These are phyloP conservation scores for Aspergillus puulaauensis DNA, from an alignment of 2,329 filamentous ascomycete species.

Conservation along the genomic window DNA sequence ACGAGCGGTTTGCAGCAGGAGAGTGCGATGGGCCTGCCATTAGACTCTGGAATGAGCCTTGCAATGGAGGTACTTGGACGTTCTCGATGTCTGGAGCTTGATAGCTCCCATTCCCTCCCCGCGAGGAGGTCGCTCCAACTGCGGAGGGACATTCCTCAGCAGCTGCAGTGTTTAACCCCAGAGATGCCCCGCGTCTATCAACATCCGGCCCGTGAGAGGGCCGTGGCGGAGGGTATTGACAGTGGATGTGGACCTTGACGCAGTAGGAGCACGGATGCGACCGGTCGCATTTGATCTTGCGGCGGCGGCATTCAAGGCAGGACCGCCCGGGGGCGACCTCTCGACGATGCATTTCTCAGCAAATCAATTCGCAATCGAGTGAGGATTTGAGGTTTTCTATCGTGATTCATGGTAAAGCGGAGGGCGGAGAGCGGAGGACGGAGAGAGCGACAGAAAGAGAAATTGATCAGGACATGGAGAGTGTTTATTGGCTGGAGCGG, in stretches of 20 bases:
- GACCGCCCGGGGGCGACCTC: conserved; percentile 13
- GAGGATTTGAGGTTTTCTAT: not conserved
- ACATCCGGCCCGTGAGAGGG: not conserved
- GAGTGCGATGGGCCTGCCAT: not conserved
- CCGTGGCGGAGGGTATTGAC: not conserved
- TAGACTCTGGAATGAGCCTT: not conserved
- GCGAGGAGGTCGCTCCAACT: not conserved
- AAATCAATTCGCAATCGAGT: not conserved
- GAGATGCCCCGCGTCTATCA: not conserved
- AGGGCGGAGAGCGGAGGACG: not conserved
- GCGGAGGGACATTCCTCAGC: not conserved
- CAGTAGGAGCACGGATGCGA: conserved; percentile 20
- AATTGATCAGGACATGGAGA: not conserved
- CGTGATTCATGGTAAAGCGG: not conserved
- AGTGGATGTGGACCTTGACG: conserved; percentile 1
- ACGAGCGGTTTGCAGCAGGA: not conserved
- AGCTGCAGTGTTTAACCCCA: not conserved
- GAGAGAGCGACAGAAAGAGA: not conserved
- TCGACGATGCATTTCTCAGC: conserved; percentile 10
- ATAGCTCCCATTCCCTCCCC: not conserved
- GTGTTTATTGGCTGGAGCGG: not conserved
- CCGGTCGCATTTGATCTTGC: conserved; percentile 27
- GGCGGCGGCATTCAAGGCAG: conserved; percentile 25
- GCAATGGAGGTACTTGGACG: not conserved
- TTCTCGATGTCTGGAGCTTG: not conserved